Evolutionary conservation across 139 green algal species (phyloP), one percentile per base, ranked within the genome.

Genomic region (Dunaliella sp.): DNA sequence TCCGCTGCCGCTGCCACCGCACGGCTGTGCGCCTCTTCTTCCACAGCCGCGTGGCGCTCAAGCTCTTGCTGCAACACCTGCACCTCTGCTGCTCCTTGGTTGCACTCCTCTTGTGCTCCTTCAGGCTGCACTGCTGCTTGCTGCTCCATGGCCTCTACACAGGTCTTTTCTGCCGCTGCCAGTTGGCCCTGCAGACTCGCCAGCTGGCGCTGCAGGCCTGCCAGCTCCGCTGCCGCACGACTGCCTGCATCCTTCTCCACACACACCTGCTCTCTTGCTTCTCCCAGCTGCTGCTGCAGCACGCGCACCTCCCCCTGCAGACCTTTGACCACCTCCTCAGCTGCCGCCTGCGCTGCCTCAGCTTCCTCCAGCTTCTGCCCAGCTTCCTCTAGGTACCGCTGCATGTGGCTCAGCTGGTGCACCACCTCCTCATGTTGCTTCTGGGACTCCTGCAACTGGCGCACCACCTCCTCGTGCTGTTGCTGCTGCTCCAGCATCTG

Each of bases 201-300:
- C 48, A 65, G 48, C 48, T 65, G 48, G 7, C 16, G 48, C 48
- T 65, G n/a, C 76, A 81, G 76, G n/a, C 28, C n/a, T 34, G 2
- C n/a, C 76, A 84, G 31, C 7, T 48, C 38, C 12, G 12, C 38
- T 72, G 25, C 36, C 84, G 84, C 35, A 33, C 82, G 16, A 1
- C 57, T 33, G 38, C 0, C 36, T 48, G 30, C 81, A 3, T 77
- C 32, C 57, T 34, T 57, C 0, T 72, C 0, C 26, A 25, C 31
- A 33, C 75, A 2, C 83, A 88, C 83, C 85, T 92, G 87, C 58
- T 85, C 72, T 80, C 90, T 89, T 76, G 91, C 90, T 28, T 89
- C 87, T 25, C 72, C 88, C 37, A 88, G 82, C 65, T 93, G 91
- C 37, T 88, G 81, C 79, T 91, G 83, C 85, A 89, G 85, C 35